Percentiles rank a stretch among this genome's conserved stretches.
Conservation (phyloP, 2,329 filamentous ascomycete genomes). For the Xylariaceae sp. region DNA sequence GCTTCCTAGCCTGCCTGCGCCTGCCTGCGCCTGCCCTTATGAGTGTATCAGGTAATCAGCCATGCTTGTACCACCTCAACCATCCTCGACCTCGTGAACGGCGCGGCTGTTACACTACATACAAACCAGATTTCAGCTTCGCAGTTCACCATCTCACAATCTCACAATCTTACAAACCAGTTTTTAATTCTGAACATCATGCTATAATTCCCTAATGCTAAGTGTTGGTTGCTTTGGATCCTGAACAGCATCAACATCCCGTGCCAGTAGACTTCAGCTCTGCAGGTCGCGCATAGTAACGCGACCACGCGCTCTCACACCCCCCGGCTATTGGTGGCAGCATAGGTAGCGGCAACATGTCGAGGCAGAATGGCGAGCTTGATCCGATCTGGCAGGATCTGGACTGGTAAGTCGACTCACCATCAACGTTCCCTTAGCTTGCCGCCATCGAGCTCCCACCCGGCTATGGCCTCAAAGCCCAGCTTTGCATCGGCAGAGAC, state of each 20-base stretch:
- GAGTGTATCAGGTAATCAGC: not conserved
- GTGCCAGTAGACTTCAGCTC: slow-evolving; percentile 7
- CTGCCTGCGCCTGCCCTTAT: not conserved
- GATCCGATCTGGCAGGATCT: slow-evolving; percentile 70
- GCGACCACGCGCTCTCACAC: slow-evolving; percentile 24
- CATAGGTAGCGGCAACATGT: slow-evolving; percentile 29
- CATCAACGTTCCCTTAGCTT: not conserved
- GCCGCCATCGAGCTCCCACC: not conserved
- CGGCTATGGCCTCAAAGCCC: slow-evolving; percentile 8
- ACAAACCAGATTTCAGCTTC: slow-evolving; percentile 3
- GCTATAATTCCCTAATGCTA: slow-evolving; percentile 16
- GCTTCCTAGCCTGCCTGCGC: not conserved
- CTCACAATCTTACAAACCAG: slow-evolving; percentile 8
- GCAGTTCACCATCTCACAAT: slow-evolving; percentile 5
- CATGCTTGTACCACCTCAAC: slow-evolving; percentile 5
- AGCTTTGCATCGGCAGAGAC: slow-evolving; percentile 12
- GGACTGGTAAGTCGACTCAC: slow-evolving; percentile 57
- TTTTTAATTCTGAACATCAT: slow-evolving; percentile 18
- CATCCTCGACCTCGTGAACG: slow-evolving; percentile 7
- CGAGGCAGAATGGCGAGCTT: slow-evolving; percentile 42
- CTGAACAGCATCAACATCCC: slow-evolving; percentile 3
- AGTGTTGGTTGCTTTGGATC: slow-evolving; percentile 18
- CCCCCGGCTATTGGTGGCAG: slow-evolving; percentile 14
- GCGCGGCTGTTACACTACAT: not conserved
- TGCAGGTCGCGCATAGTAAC: slow-evolving; percentile 15